Evolutionary conservation across 164 flowering plant species (phyloP), one percentile per base, ranked within the genome.

Genomic region (Tetrastigma voinierianum): DNA sequence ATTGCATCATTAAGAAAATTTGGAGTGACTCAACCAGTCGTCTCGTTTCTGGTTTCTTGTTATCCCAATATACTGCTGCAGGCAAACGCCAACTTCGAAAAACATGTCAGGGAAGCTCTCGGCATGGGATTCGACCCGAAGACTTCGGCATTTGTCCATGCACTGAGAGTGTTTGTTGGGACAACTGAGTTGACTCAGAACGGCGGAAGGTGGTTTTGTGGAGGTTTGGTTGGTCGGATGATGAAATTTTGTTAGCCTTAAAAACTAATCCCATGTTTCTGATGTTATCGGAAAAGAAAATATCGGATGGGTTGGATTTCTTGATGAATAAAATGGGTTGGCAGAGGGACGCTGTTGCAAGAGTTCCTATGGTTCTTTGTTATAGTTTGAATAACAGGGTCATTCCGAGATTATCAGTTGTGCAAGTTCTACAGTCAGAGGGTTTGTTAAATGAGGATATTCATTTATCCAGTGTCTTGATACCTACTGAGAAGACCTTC

Each of bases 371-470:
- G 7, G 45, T 59, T 3, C 19, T 75, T 45, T 59, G 40, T 43
- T 53, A 52, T 47, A 75, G 78, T 59, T 55, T 75, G 61, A 69
- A 71, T 67, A 75, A 71, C 65, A 62, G 78, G 44, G 67, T 75
- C 0, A 57, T 56, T n/a, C 78, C 78, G 1, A 66, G 78, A 52
- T 66, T 52, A 25, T 19, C 49, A 2, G 78, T 75, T n/a, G 6
- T 63, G 56, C 46, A 62, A 49, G 59, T 62, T 51, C 15, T 75
- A 57, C 9, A 2, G 17, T 61, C 52, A 3, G 67, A 67, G 18
- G 71, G 78, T 7, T 65, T 65, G 40, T 1, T 54, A 12, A 32
- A 32, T 4, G 40, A 32, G 40, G 40, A 32, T 32, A 3, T 32
- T 32, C 6, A 32, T 32, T 32, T 32, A 32, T 32, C 40, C 6